phyloP scores from a whole-genome alignment of 2,329 filamentous ascomycete species.

The Arthrobotrys sphaeroides region DNA sequence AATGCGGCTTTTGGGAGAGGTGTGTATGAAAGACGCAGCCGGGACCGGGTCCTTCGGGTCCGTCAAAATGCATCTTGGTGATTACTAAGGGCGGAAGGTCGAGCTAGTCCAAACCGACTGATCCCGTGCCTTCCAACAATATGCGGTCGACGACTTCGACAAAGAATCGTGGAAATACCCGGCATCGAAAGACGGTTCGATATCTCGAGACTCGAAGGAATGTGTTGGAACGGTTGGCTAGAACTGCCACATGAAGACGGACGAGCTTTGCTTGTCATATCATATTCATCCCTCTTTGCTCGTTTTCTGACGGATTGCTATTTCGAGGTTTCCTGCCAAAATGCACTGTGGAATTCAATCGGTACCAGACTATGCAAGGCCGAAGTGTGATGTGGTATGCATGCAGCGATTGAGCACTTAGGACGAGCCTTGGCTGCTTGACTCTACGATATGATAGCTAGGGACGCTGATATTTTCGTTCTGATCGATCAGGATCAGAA shows the following conservation, averaged over 20 bases:
- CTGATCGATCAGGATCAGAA: constrained; percentile 1
- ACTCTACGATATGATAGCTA: neutral
- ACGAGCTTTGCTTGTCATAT: constrained; percentile 15
- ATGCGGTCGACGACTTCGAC: neutral
- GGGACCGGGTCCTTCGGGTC: constrained; percentile 9
- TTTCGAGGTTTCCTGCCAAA: neutral
- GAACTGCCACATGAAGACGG: neutral
- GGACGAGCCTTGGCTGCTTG: constrained; percentile 7
- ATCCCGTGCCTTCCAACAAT: constrained; percentile 9
- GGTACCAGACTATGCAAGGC: constrained; percentile 30
- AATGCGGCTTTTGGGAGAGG: constrained; percentile 18
- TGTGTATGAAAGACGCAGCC: constrained; percentile 2
- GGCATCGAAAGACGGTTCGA: neutral
- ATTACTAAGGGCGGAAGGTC: neutral
- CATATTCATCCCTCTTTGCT: constrained; percentile 21
- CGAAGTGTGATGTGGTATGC: constrained; percentile 27
- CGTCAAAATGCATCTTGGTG: neutral
- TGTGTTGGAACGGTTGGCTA: constrained; percentile 30
- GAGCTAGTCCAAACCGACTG: constrained; percentile 4
- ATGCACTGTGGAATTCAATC: neutral
- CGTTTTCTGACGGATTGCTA: neutral
- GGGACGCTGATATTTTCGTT: neutral
- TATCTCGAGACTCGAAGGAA: constrained; percentile 15
- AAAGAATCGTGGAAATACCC: neutral
- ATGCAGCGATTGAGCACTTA: constrained; percentile 26